Conservation (phyloP, 2,329 filamentous ascomycete species). For the Ambrosiella xylebori region DNA sequence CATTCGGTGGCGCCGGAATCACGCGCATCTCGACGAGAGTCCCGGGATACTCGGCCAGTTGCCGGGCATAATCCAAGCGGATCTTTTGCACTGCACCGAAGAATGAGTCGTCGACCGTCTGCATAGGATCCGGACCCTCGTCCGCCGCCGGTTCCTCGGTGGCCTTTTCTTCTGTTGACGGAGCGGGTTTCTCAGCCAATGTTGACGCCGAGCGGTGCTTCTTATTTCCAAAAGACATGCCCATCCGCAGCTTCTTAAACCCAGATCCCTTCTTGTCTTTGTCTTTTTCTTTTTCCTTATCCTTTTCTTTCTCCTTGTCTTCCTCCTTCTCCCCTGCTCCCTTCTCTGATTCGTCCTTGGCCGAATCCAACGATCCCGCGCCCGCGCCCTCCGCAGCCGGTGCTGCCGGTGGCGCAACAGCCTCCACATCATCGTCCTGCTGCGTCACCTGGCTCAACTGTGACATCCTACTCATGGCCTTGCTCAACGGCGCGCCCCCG, state of each 20-base stretch:
- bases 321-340: slow-evolving; percentile 20
- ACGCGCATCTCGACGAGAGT: slow-evolving; percentile 43
- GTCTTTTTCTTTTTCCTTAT: slow-evolving; percentile 31
- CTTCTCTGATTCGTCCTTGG: slow-evolving; percentile 26
- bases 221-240: slow-evolving; percentile 57
- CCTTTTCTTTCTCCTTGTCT: slow-evolving; percentile 30
- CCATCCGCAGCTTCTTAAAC: slow-evolving; percentile 72
- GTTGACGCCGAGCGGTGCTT: slow-evolving; percentile 54
- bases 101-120: slow-evolving; percentile 53
- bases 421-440: slow-evolving; percentile 57
- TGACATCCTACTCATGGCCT: slow-evolving; percentile 23
- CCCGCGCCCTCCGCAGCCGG: neutral
- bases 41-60: slow-evolving; percentile 37
- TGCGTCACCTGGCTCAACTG: slow-evolving; percentile 40
- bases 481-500: slow-evolving; percentile 14
- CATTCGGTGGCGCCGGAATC: slow-evolving; percentile 50
- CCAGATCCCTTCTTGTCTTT: slow-evolving; percentile 50
- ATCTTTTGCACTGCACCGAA: slow-evolving; percentile 56
- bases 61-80: slow-evolving; percentile 54
- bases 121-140: slow-evolving; percentile 41
- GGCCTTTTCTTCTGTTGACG: slow-evolving; percentile 38
- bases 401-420: slow-evolving; percentile 32
- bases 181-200: slow-evolving; percentile 50
- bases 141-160: slow-evolving; percentile 47
- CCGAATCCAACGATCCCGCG: neutral